Percentiles rank a stretch among this genome's conserved stretches.
phyloP scores from a whole-genome alignment of 2,329 filamentous ascomycete genomes.

The Coccinonectria pachysandricola region DNA sequence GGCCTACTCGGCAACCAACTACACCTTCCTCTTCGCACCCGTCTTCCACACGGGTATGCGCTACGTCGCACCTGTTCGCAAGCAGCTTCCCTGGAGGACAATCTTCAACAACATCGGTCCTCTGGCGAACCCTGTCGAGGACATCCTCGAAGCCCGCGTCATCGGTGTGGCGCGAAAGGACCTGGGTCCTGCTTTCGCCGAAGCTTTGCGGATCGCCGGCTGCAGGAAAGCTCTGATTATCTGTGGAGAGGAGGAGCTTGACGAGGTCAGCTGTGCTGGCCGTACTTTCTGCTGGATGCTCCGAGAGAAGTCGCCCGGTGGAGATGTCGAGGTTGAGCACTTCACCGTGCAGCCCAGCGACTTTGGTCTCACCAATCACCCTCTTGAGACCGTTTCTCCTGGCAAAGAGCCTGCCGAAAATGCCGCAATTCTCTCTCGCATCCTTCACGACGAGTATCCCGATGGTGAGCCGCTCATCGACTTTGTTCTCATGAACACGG shows the following conservation, averaged over 20 bases:
- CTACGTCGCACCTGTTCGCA: conserved; percentile 75
- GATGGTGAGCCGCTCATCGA: conserved; percentile 77
- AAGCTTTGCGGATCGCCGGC: conserved; percentile 68
- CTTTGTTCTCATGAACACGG: conserved; percentile 91
- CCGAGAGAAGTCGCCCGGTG: conserved; percentile 32
- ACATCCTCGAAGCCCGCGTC: conserved; percentile 74
- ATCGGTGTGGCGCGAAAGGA: conserved; percentile 86
- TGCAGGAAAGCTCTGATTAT: conserved; percentile 79
- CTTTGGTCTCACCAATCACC: conserved; percentile 70
- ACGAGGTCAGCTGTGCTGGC: conserved; percentile 90
- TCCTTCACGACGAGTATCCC: conserved; percentile 63
- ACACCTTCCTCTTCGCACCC: conserved; percentile 90
- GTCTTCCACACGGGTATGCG: conserved; percentile 95
- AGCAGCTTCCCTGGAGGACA: conserved; percentile 83
- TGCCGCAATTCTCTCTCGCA: conserved; percentile 67
- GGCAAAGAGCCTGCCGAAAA: conserved; percentile 83
- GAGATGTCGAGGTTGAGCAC: conserved; percentile 51
- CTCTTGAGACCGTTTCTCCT: conserved; percentile 67
- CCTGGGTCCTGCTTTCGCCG: conserved; percentile 79
- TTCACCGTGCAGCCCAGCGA: conserved; percentile 76
- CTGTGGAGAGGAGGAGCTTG: conserved; percentile 88
- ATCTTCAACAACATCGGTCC: conserved; percentile 97
- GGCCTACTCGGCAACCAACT: conserved; percentile 75
- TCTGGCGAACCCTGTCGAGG: conserved; percentile 80
- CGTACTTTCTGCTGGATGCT: conserved; percentile 83